Evolutionary conservation across 345 rosid genomes (phyloP).

Genomic region (Rhodamnia argentea): DNA sequence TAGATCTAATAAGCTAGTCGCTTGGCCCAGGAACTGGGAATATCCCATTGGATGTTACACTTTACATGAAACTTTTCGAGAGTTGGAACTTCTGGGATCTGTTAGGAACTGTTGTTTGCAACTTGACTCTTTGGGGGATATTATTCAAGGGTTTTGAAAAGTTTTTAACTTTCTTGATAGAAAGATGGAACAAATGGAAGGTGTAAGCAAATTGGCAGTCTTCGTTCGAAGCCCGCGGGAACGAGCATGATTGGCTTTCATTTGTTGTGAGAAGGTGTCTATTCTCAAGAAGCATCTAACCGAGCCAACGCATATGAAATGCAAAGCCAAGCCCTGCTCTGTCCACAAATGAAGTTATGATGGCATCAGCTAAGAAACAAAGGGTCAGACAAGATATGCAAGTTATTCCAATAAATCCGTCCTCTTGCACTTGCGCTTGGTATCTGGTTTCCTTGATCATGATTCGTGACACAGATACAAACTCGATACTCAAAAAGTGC

Average conservation of each 20-base stretch:
- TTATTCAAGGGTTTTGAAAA: neutral
- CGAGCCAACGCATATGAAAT: neutral
- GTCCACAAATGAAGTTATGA: neutral
- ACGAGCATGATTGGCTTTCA: neutral
- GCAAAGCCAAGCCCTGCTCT: neutral
- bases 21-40: neutral
- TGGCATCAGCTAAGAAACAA: neutral
- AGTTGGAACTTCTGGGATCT: too few species aligned
- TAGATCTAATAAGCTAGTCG: too few species aligned
- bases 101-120: too few species aligned
- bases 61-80: neutral
- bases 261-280: neutral
- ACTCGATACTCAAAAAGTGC: neutral
- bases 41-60: neutral
- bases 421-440: neutral
- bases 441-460: neutral
- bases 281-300: neutral
- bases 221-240: neutral
- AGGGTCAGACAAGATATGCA: neutral
- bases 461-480: neutral
- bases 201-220: neutral
- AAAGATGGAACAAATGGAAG: neutral
- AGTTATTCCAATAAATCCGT: neutral
- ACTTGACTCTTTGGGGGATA: too few species aligned
- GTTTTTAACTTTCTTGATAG: neutral